These are phyloP conservation scores for Xylaria telfairii DNA, from an alignment of 495 filamentous ascomycete genomes.

Conservation along the genomic window DNA sequence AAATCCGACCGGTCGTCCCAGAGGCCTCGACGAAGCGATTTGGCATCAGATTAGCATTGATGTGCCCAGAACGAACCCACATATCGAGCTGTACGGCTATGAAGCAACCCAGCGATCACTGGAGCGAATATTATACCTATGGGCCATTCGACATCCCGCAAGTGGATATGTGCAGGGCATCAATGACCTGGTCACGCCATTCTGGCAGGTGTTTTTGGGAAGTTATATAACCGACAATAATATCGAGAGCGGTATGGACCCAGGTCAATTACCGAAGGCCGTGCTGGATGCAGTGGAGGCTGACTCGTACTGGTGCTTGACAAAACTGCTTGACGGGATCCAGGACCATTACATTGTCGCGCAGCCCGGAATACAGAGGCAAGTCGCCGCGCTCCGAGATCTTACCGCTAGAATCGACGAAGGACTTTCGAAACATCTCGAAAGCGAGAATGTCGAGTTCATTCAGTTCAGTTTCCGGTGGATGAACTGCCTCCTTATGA, in stretches of 20 bases:
- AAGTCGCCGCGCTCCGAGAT: constrained; percentile 86
- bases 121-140: constrained; percentile 94
- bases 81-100: constrained; percentile 91
- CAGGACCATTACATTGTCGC: constrained; percentile 99
- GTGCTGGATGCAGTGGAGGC: constrained; percentile 97
- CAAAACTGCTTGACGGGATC: constrained; percentile 94
- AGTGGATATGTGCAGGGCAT: constrained; percentile 98
- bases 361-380: constrained; percentile 93
- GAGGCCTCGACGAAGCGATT: constrained; percentile 90
- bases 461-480: constrained; percentile 99
- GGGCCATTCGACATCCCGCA: constrained; percentile 96
- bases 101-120: constrained; percentile 94
- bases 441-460: constrained; percentile 91
- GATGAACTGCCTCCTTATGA: constrained; percentile 99
- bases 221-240: constrained; percentile 93
- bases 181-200: constrained; percentile 96
- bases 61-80: constrained; percentile 94
- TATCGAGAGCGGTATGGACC: constrained; percentile 93
- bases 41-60: constrained; percentile 99
- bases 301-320: constrained; percentile 97
- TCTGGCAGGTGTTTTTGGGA: constrained; percentile 96
- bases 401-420: constrained; percentile 88
- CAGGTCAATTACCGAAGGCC: constrained; percentile 85
- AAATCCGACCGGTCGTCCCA: constrained; percentile 55
- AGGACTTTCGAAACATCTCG: constrained; percentile 83